Conservation (phyloP, 352 stramenopile genomes). For the Phytopythium litorale region DNA sequence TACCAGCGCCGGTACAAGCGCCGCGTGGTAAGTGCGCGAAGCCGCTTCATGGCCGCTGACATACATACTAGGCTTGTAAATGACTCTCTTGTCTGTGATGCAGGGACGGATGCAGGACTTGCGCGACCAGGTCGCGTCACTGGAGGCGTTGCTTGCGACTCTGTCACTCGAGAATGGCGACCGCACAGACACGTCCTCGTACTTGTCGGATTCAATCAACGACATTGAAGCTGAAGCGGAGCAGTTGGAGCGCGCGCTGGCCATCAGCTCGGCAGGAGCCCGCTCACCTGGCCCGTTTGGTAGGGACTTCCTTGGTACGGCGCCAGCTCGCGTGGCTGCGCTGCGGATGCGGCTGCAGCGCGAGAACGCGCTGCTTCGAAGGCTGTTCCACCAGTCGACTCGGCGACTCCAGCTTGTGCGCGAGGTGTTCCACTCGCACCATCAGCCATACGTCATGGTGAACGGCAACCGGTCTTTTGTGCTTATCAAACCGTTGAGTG, state of each 20-base stretch:
- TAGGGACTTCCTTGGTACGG: background rate
- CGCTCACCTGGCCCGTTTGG: background rate
- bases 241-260: background rate
- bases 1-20: slow-evolving; percentile 4
- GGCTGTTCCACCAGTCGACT: slow-evolving; percentile 2
- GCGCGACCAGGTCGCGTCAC: background rate
- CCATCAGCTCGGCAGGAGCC: background rate
- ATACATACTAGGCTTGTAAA: background rate
- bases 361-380: background rate
- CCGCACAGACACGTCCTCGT: background rate
- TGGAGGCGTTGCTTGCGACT: background rate
- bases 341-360: slow-evolving; percentile 2
- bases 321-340: background rate
- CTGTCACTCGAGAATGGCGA: background rate
- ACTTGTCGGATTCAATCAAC: background rate
- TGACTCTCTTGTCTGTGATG: background rate
- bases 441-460: background rate
- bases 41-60: background rate
- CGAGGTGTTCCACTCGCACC: slow-evolving; percentile 3
- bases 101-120: slow-evolving; percentile 4
- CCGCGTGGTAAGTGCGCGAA: background rate
- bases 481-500: slow-evolving; percentile 2
- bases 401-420: background rate
- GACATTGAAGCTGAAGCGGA: background rate
- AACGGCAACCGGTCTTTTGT: slow-evolving; percentile 3